phyloP scores from a whole-genome alignment of 257 asterid genomes.

The Plantago elongata region DNA sequence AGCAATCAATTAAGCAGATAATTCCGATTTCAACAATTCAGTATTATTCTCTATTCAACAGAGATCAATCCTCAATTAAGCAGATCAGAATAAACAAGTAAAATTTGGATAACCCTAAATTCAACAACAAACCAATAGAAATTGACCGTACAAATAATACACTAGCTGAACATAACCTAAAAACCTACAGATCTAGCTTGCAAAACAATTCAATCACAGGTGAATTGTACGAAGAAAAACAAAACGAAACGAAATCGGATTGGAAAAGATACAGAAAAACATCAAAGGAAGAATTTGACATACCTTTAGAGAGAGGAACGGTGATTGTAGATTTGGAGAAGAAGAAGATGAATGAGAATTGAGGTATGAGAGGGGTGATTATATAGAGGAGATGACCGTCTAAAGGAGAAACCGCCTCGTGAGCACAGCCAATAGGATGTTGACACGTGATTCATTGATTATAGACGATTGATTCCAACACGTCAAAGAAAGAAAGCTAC shows the following conservation, averaged over 20 bases:
- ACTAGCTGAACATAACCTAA: neutral
- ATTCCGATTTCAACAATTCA: too few relatives aligned
- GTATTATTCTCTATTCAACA: too few relatives aligned
- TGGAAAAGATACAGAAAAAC: neutral
- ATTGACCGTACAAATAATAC: neutral
- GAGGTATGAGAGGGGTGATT: neutral
- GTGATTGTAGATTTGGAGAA: neutral
- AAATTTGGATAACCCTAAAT: too few relatives aligned
- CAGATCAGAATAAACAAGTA: too few relatives aligned
- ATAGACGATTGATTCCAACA: constrained; percentile 4
- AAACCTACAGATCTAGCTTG: too few relatives aligned
- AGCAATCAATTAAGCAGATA: too few relatives aligned
- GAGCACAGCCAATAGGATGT: neutral
- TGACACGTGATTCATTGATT: constrained; percentile 29
- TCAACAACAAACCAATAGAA: too few relatives aligned
- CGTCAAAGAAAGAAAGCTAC: neutral
- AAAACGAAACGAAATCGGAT: neutral
- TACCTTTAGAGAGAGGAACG: neutral
- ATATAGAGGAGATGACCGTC: constrained; percentile 30
- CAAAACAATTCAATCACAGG: too few relatives aligned
- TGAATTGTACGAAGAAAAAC: neutral
- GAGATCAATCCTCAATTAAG: too few relatives aligned
- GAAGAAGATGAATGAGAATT: neutral
- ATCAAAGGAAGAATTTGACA: neutral
- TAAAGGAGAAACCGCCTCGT: constrained; percentile 17